Evolutionary conservation across 306 rosid species (phyloP), one percentile per base, ranked within the genome.

Genomic region (Cajanus cajan): DNA sequence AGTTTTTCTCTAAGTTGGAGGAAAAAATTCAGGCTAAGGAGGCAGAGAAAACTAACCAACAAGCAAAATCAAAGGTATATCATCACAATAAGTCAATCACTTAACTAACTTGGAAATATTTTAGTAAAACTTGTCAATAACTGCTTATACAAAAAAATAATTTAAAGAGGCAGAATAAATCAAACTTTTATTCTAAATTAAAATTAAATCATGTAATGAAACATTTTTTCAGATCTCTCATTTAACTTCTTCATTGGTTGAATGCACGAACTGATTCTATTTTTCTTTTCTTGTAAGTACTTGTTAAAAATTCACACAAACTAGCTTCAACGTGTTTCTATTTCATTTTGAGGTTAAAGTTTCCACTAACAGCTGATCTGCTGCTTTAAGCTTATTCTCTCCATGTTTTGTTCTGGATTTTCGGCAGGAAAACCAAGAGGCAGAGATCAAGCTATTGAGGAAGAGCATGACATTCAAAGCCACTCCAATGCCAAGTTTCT

Each of bases 21-120:
- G 99, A 96, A 89, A 96, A 93, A 82, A 82, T 80, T 82, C 94
- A 84, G 80, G 99, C 98, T 36, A 93, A 89, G 87, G 98, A 96
- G 86, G 99, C 70, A 52, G 99, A 93, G 79, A 91, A 86, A 77
- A 89, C 90, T 45, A 87, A 85, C 74, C 73, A 81, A 71, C 99
- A 93, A 85, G 94, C 71, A 15, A 96, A 87, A 87, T 96, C 99
- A 58, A 91, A 91, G 98, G 99, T 74, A 43, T 88, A 52, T 62
- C 70, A 63, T 7, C 39, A n/a, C 77, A 73, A 73, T 39, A 40
- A n/a, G n/a, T n/a, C n/a, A n/a, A n/a, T n/a, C n/a, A 66, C 62
- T 69, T 63, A 16, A 13, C 63, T 5, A 41, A 41, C 4, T 41
- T 5, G 28, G 36, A 57, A 4, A 4, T 12, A 57, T 24, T 57